phyloP scores from a whole-genome alignment of 2,329 filamentous ascomycete genomes.

The Myriangium duriaei region DNA sequence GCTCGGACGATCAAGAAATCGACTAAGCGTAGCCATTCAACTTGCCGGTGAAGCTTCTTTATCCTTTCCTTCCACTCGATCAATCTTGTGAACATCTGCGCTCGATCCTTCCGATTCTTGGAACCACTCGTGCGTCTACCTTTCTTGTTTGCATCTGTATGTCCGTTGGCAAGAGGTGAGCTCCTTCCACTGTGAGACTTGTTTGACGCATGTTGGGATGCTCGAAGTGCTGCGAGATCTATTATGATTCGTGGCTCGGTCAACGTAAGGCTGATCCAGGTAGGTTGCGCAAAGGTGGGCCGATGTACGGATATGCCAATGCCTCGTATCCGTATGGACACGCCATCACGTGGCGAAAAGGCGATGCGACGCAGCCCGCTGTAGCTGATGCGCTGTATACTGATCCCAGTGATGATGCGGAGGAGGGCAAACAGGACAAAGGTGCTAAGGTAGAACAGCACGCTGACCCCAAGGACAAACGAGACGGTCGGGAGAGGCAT shows the following conservation, averaged over 20 bases:
- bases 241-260: slow-evolving; percentile 76
- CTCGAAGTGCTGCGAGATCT: slow-evolving; percentile 54
- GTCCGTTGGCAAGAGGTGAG: neutral
- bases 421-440: slow-evolving; percentile 90
- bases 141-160: neutral
- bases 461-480: slow-evolving; percentile 72
- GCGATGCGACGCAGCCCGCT: slow-evolving; percentile 82
- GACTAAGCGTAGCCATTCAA: slow-evolving; percentile 79
- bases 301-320: slow-evolving; percentile 80
- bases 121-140: slow-evolving; percentile 1
- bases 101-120: slow-evolving; percentile 27
- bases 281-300: slow-evolving; percentile 92
- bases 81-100: slow-evolving; percentile 70
- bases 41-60: slow-evolving; percentile 72
- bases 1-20: slow-evolving; percentile 79
- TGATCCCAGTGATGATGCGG: slow-evolving; percentile 83
- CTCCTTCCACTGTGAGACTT: slow-evolving; percentile 11
- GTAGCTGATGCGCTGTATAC: slow-evolving; percentile 89
- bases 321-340: slow-evolving; percentile 79
- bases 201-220: slow-evolving; percentile 14
- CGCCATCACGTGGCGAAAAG: slow-evolving; percentile 77
- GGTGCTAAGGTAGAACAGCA: slow-evolving; percentile 78
- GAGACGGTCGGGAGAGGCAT: slow-evolving; percentile 40
- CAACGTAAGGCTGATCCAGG: slow-evolving; percentile 84
- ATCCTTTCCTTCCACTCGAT: slow-evolving; percentile 71